A percentile compares a stretch with the other conserved stretches of the same genome.
Evolutionary conservation across 495 filamentous ascomycete species (phyloP).

Genomic region (Xylaria telfairii): DNA sequence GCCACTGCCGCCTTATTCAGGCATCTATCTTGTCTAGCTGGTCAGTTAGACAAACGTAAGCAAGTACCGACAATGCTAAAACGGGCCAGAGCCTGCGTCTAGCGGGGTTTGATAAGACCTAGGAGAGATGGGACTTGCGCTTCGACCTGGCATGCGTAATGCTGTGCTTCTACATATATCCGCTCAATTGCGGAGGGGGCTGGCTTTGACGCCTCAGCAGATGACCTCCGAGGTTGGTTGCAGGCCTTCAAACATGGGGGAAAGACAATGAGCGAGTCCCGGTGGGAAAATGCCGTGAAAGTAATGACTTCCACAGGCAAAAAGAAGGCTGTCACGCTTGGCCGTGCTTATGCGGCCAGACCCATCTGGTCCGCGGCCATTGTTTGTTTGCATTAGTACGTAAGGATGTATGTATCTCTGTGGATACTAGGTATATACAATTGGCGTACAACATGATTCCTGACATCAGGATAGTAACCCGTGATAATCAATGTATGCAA

Average conservation of each 20-base stretch:
- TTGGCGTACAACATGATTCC: neutral
- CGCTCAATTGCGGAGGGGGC: neutral
- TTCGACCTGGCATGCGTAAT: neutral
- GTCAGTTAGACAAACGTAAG: neutral
- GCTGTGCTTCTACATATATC: neutral
- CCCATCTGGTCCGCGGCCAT: neutral
- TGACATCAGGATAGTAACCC: neutral
- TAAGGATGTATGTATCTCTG: neutral
- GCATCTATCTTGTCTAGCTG: neutral
- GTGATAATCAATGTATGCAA: slow-evolving; percentile 12
- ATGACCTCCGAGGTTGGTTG: neutral
- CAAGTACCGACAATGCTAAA: neutral
- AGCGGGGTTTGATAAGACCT: neutral
- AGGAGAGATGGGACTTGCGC: neutral
- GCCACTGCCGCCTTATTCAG: slow-evolving; percentile 2
- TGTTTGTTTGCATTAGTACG: neutral
- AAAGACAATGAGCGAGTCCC: no score
- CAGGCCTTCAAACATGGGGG: neutral
- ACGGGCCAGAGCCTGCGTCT: neutral
- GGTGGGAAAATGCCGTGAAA: neutral
- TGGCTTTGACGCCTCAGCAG: neutral
- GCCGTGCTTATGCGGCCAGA: slow-evolving; percentile 9
- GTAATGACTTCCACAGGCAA: neutral
- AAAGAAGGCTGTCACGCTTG: slow-evolving; percentile 13
- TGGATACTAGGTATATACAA: neutral